Base-by-base conservation (phyloP, 2,329 filamentous ascomycete genomes). In the Penicillium sp. region DNA sequence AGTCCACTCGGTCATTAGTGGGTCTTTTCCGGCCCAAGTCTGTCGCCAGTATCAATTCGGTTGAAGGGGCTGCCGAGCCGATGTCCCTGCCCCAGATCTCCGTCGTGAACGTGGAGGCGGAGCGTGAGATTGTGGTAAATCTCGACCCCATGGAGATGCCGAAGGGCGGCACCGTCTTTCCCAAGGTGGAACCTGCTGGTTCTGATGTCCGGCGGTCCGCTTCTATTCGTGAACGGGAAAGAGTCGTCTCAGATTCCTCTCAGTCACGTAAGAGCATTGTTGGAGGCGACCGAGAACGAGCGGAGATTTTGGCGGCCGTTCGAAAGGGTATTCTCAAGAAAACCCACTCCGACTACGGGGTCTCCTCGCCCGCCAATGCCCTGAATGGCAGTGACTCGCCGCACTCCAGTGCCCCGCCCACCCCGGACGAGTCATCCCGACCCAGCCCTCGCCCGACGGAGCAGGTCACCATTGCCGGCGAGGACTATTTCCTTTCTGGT, bases 11-110 rank as follows among this genome's bases (percentile, higher is more conserved):
- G 48, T 97, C 93, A 25, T 85, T 99, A 53, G 96, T 96, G 65
- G 95, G 95, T 26, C 82, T 99, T 8, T 99, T 99, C 80, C 85
- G 95, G 61, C 93, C 95, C 0, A 99, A 98, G 75, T 98, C 93
- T 1, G 83, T 96, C 16, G 85, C 93, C 67, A 93, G 92, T 31
- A 86, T 89, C 21, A 82, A 87, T 31, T 85, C 69, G 5, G 62
- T 88, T 3, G 92, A 96, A 65, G 81, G 85, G 16, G 27, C 43
- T 27, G 75, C 87, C 2, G 1, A 85, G 6, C 91, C 88, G 68
- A 57, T 62, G 53, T 53, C 60, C 13, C 84, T 90, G 59, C 90
- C 91, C n/a, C 85, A 92, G 61, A 90, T 99, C 1, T 96, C 95
- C 0, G 96, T 96, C 86, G 89, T 99, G 51, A 98, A 91, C 9